Base-by-base conservation (phyloP, 2,329 filamentous ascomycete species). In the Exophiala calicioides region DNA sequence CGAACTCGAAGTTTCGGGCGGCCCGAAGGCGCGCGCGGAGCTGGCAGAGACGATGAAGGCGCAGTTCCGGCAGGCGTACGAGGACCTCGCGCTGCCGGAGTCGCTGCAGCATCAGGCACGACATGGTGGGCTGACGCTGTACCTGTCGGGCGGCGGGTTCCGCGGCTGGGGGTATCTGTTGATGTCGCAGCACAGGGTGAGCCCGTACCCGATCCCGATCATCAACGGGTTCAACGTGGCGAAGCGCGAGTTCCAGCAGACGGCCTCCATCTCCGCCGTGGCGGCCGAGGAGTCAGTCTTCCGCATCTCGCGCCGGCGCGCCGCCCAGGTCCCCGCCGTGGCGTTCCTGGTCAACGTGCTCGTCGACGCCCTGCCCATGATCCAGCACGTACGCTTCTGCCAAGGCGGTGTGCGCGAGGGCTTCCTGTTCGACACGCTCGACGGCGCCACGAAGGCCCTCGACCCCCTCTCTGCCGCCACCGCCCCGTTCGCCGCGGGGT, bases 121-220 rank as follows among this genome's bases (percentile, higher is more conserved):
- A 5, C 58, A 71, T 1, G 72, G 71, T 1, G 78, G 78, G 3
- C 74, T 90, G 47, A 81, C 85, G 24, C 73, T 95, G 6, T 95
- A 90, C 64, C 81, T 96, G 47, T 95, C 87, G 53, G 90, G 90
- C 32, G 90, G 90, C 18, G 90, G 90, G 0, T 95, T 95, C 63
- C 77, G 90, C 26, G 90, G 90, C 12, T 95, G 94, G 75, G 90
- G 90, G 5, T 94, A 88, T 66, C 82, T 95, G 61, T 75, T 95
- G 41, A 90, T 95, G 85, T 83, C 86, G 62, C 78, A 80, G 56
- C 86, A 91, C 59, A 68, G 73, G 4, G 78, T 88, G 32, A 73
- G 78, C 43, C 88, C 88, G 0, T 96, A 95, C 64, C 90, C 90
- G 0, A 86, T 95, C 19, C 81, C 88, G 0, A 83, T 85, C 15